These are phyloP conservation scores for Erythrobasidium yunnanense DNA, from an alignment of 768 basidiomycete genomes.

Conservation along the genomic window DNA sequence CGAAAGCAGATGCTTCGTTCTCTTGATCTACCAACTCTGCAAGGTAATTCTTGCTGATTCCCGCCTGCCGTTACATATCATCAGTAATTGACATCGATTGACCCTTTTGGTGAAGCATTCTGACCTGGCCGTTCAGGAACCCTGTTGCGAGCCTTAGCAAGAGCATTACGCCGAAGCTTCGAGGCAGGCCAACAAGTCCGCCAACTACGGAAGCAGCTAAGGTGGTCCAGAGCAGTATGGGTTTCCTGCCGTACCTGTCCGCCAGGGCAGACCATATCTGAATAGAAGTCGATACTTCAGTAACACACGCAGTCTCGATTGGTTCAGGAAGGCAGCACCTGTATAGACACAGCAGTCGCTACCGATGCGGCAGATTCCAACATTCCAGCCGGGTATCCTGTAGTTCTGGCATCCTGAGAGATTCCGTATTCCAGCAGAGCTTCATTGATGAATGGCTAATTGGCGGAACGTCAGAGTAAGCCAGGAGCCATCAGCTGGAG, in stretches of 20 bases:
- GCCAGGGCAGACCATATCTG: slow-evolving; percentile 13
- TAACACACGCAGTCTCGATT: neutral
- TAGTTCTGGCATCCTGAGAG: neutral
- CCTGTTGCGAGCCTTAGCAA: neutral
- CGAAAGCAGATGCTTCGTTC: slow-evolving; percentile 8
- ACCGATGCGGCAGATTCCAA: neutral
- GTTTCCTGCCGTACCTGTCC: neutral
- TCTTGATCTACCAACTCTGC: slow-evolving; percentile 6
- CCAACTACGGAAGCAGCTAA: neutral
- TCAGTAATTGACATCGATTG: neutral
- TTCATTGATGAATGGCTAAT: slow-evolving; percentile 24
- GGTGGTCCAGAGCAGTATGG: neutral
- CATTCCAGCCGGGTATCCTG: slow-evolving; percentile 2
- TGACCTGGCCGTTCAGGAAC: slow-evolving; percentile 1
- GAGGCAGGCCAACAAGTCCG: neutral
- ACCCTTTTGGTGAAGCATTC: too few relatives aligned
- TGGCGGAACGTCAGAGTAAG: neutral
- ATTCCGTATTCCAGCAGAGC: slow-evolving; percentile 23
- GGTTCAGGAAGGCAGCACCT: neutral
- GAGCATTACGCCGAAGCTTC: neutral
- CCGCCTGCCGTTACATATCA: slow-evolving; percentile 1
- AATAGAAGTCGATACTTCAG: neutral
- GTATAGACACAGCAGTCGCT: neutral
- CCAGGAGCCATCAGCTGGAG: neutral
- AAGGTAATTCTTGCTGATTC: slow-evolving; percentile 7